Percentiles rank a stretch among this genome's conserved stretches.
These are phyloP conservation scores for Strobilomyces echinocephalus DNA, from an alignment of 768 basidiomycete genomes.

Conservation along the genomic window DNA sequence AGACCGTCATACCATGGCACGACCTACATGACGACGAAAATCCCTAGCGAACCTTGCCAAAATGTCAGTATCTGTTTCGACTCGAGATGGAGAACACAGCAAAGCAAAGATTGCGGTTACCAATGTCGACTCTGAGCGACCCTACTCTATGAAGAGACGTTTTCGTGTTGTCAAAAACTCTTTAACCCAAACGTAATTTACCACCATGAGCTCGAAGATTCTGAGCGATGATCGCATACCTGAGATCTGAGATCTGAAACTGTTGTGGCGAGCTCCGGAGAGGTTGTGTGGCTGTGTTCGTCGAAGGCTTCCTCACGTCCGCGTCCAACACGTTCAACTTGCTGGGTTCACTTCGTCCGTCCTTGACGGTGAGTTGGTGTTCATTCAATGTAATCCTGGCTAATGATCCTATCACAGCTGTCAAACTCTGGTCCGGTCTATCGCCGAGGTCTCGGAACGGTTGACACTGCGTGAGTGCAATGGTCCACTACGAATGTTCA, in stretches of 20 bases:
- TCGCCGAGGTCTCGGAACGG: neutral
- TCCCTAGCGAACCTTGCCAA: constrained; percentile 18
- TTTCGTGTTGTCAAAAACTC: neutral
- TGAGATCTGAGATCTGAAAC: too few species aligned
- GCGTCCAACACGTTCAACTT: too few species aligned
- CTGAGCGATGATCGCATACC: too few species aligned
- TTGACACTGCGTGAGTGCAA: neutral
- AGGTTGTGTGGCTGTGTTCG: too few species aligned
- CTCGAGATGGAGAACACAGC: neutral
- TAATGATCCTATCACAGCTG: constrained; percentile 9
- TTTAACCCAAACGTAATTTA: constrained; percentile 20
- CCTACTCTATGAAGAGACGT: constrained; percentile 4
- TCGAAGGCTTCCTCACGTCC: too few species aligned
- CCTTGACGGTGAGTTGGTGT: too few species aligned
- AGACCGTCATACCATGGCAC: neutral
- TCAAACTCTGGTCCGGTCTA: constrained; percentile 8
- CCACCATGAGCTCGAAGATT: too few species aligned
- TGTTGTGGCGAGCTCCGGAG: too few species aligned
- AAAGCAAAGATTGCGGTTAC: constrained; percentile 15
- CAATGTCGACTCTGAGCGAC: constrained; percentile 7
- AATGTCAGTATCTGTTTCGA: neutral
- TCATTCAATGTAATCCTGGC: neutral
- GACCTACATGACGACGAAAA: constrained; percentile 12
- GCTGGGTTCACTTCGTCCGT: too few species aligned
- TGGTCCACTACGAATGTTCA: neutral